Percentiles rank a stretch among this genome's conserved stretches.
Conservation (phyloP, 169 alveolate species). For the Babesia ovata region DNA sequence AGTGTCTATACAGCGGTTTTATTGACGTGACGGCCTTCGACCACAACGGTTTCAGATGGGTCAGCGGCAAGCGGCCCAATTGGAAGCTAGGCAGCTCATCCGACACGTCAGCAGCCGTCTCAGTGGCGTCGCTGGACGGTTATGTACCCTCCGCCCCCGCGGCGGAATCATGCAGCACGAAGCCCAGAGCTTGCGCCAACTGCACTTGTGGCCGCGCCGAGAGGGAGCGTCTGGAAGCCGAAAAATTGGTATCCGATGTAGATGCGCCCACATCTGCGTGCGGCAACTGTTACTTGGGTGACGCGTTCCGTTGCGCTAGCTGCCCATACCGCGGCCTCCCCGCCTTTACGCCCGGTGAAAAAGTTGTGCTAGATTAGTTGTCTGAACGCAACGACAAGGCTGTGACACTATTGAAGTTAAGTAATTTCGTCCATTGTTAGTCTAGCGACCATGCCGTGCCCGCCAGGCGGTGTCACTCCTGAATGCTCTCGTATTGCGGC, state of each 20-base stretch:
- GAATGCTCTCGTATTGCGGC: conserved; percentile 83
- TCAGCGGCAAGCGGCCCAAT: conserved; percentile 50
- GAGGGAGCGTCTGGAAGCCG: conserved; percentile 77
- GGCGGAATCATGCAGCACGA: conserved; percentile 83
- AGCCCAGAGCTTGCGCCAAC: conserved; percentile 92
- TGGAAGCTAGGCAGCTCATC: conserved; percentile 21
- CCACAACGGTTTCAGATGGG: conserved; percentile 19
- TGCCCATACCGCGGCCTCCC: conserved; percentile 94
- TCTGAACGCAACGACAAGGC: neutral
- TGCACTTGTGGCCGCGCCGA: conserved; percentile 94
- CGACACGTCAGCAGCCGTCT: neutral
- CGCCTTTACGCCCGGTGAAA: conserved; percentile 93
- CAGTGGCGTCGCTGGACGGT: conserved; percentile 46
- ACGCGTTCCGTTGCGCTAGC: conserved; percentile 93
- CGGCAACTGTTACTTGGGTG: conserved; percentile 92
- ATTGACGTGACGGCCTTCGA: conserved; percentile 36
- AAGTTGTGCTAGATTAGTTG: conserved; percentile 57
- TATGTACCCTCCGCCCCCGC: conserved; percentile 61
- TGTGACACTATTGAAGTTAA: neutral
- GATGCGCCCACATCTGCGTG: conserved; percentile 86
- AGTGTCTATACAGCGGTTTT: conserved; percentile 60
- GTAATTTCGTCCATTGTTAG: too few species aligned
- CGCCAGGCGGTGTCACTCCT: conserved; percentile 42
- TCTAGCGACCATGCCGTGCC: too few species aligned
- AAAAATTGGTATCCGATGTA: conserved; percentile 76